Evolutionary conservation across 1,139 yeast species (phyloP).

Genomic region (Geotrichum siamense): DNA sequence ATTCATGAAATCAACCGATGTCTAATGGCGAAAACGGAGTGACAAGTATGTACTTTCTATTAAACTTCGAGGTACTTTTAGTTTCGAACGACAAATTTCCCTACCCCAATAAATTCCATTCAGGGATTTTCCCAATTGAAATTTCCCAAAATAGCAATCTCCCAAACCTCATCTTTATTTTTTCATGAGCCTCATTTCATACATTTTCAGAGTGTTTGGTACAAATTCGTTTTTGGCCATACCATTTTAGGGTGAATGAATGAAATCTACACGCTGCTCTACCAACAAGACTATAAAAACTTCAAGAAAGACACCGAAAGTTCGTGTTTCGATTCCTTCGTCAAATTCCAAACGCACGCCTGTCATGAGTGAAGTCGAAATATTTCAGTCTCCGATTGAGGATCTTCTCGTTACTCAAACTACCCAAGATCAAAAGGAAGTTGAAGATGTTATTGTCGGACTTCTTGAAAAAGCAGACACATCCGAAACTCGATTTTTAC

Average conservation of each 20-base stretch:
- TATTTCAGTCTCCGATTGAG: conserved; percentile 15
- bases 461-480: conserved; percentile 24
- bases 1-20: no score
- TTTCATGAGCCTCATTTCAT: no score
- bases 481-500: conserved; percentile 26
- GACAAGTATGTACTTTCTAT: no score
- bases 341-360: conserved; percentile 8
- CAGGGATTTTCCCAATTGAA: no score
- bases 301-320: conserved; percentile 4
- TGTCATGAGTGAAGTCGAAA: conserved; percentile 1
- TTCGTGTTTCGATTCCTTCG: neutral
- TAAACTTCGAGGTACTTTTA: no score
- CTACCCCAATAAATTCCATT: no score
- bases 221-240: neutral
- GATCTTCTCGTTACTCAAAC: conserved; percentile 24
- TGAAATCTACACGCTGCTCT: conserved; percentile 3
- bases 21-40: no score
- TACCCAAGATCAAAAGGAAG: conserved; percentile 37
- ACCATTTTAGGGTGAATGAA: conserved; percentile 14
- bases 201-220: no score
- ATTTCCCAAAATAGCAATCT: no score
- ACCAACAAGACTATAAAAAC: conserved; percentile 15
- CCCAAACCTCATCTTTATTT: no score
- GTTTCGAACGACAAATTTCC: no score
- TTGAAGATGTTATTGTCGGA: conserved; percentile 36